A percentile compares a stretch with the other conserved stretches of the same genome.
Conservation (phyloP, 2,329 filamentous ascomycete genomes). For the Pseudocercospora fuligena region DNA sequence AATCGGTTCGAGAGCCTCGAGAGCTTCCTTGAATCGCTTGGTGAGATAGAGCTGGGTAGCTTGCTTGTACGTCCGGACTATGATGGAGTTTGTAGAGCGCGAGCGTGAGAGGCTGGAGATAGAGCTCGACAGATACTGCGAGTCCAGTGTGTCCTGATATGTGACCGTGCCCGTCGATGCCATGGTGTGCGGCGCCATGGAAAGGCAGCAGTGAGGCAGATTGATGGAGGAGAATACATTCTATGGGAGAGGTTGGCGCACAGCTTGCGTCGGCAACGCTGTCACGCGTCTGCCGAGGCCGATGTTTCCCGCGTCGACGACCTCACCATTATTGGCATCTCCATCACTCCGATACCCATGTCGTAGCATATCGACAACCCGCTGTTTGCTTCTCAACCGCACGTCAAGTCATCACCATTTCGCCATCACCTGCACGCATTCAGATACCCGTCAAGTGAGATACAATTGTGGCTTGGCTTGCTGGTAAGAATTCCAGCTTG, state of each 20-base stretch:
- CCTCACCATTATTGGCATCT: neutral
- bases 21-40: slow-evolving; percentile 85
- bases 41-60: slow-evolving; percentile 94
- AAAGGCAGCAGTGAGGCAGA: neutral
- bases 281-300: no score
- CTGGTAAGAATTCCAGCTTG: neutral
- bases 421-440: neutral
- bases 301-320: no score
- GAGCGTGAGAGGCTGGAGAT: slow-evolving; percentile 71
- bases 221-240: neutral
- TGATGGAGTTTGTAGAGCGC: slow-evolving; percentile 69
- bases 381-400: no score
- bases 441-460: neutral
- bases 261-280: no score
- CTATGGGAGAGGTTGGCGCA: neutral
- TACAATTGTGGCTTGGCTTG: neutral
- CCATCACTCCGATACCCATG: neutral
- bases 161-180: slow-evolving; percentile 49
- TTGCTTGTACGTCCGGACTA: slow-evolving; percentile 92
- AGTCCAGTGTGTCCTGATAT: slow-evolving; percentile 56
- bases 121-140: slow-evolving; percentile 68
- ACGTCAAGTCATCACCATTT: no score
- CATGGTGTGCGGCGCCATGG: slow-evolving; percentile 29
- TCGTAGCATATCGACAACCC: no score
- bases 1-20: slow-evolving; percentile 82